Conservation (phyloP, 192 early-diverging fungal genomes). For the Phycomyces blakesleeanus region DNA sequence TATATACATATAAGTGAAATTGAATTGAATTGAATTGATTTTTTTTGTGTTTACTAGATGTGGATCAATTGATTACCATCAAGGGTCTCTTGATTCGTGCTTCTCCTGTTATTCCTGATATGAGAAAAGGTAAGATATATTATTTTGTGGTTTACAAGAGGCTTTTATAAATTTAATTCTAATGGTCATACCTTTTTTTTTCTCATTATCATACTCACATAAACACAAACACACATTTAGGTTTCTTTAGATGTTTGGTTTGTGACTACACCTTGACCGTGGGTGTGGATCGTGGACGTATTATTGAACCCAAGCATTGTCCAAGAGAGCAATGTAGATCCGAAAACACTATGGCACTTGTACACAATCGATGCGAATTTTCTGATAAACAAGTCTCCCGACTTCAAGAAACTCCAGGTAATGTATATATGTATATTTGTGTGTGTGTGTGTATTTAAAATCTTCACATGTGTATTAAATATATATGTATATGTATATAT, state of each 20-base stretch:
- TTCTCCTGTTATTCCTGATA: slow-evolving; percentile 91
- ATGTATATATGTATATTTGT: no score
- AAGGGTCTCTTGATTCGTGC: slow-evolving; percentile 91
- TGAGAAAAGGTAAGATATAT: slow-evolving; percentile 63
- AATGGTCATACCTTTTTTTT: no score
- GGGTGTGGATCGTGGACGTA: slow-evolving; percentile 82
- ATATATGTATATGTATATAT: not conserved
- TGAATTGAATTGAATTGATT: not conserved
- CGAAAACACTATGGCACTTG: slow-evolving; percentile 78
- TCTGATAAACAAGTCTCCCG: slow-evolving; percentile 90
- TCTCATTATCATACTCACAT: not conserved
- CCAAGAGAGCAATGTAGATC: slow-evolving; percentile 73
- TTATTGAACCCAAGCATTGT: slow-evolving; percentile 83
- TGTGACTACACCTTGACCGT: slow-evolving; percentile 83
- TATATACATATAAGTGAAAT: not conserved
- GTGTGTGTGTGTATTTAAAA: no score
- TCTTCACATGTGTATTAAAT: not conserved
- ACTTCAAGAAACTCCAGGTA: slow-evolving; percentile 93
- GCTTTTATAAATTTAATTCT: slow-evolving; percentile 5
- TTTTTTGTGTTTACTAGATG: slow-evolving; percentile 54
- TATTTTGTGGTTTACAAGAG: no score
- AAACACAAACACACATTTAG: slow-evolving; percentile 26
- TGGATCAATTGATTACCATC: slow-evolving; percentile 94
- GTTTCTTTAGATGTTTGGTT: slow-evolving; percentile 88
- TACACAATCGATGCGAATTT: slow-evolving; percentile 94